Conservation (phyloP, 257 asterid species). For the Rauvolfia tetraphylla region DNA sequence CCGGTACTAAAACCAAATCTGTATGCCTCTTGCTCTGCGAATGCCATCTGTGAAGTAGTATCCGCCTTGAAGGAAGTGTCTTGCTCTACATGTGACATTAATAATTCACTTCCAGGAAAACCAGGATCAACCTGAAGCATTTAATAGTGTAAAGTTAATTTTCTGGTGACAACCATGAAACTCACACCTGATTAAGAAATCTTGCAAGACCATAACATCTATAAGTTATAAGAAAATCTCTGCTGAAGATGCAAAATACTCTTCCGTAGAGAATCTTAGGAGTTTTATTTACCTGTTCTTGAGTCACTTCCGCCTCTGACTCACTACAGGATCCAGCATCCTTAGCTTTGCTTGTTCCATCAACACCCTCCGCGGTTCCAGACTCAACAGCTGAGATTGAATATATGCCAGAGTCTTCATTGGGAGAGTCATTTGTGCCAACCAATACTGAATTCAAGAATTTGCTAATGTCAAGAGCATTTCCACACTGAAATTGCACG, state of each 20-base stretch:
- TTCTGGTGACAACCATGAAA: not conserved
- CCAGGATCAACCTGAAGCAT: slow-evolving; percentile 33
- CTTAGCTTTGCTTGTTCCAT: not conserved
- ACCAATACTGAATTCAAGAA: slow-evolving; percentile 57
- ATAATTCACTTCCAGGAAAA: slow-evolving; percentile 20
- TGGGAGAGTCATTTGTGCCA: slow-evolving; percentile 46
- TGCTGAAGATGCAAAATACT: not conserved
- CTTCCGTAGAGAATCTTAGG: slow-evolving; percentile 4
- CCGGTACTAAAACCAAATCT: slow-evolving; percentile 18
- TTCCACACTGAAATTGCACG: slow-evolving; percentile 47
- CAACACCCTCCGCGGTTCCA: slow-evolving; percentile 12
- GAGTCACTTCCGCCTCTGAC: slow-evolving; percentile 55
- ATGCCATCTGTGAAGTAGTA: slow-evolving; percentile 22
- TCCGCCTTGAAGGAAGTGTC: slow-evolving; percentile 41
- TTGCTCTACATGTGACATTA: slow-evolving; percentile 35
- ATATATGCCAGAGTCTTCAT: slow-evolving; percentile 19
- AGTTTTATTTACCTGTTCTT: slow-evolving; percentile 40
- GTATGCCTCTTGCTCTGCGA: slow-evolving; percentile 8
- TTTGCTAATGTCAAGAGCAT: slow-evolving; percentile 39
- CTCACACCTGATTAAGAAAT: not conserved
- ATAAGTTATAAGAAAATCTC: not conserved
- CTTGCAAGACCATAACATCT: not conserved
- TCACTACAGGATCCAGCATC: slow-evolving; percentile 38
- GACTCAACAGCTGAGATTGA: slow-evolving; percentile 14
- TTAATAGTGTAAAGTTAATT: slow-evolving; percentile 1